A percentile compares a stretch with the other conserved stretches of the same genome.
These are phyloP conservation scores for Xerocomellus dryophilus DNA, from an alignment of 768 basidiomycete species.

Conservation along the genomic window DNA sequence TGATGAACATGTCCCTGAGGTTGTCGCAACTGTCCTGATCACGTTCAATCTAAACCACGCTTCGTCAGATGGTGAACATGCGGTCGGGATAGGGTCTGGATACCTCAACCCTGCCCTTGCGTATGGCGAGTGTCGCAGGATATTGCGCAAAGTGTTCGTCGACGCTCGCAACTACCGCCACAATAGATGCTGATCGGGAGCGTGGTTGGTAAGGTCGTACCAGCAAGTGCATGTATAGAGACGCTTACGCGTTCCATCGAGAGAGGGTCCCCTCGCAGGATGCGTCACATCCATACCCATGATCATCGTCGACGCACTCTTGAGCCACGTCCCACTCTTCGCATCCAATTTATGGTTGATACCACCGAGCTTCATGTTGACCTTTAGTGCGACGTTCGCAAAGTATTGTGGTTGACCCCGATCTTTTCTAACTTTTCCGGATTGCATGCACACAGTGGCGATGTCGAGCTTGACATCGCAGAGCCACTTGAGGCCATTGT, in stretches of 20 bases:
- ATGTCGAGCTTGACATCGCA: slow-evolving; percentile 48
- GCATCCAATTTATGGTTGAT: slow-evolving; percentile 47
- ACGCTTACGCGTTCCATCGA: slow-evolving; percentile 41
- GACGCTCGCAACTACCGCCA: slow-evolving; percentile 52
- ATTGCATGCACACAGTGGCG: slow-evolving; percentile 70
- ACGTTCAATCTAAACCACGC: background rate
- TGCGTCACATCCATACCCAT: slow-evolving; percentile 71
- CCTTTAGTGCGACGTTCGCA: slow-evolving; percentile 54
- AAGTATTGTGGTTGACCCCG: slow-evolving; percentile 54
- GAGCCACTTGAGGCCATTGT: slow-evolving; percentile 49
- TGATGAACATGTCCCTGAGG: slow-evolving; percentile 46
- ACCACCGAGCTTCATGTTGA: slow-evolving; percentile 56
- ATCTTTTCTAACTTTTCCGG: slow-evolving; percentile 49
- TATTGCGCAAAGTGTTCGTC: slow-evolving; percentile 47
- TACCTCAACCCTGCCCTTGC: slow-evolving; percentile 65
- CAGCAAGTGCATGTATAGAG: background rate
- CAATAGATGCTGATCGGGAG: slow-evolving; percentile 40
- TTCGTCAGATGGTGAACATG: background rate
- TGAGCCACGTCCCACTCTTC: slow-evolving; percentile 39
- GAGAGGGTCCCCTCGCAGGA: slow-evolving; percentile 58
- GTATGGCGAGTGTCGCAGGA: slow-evolving; percentile 46
- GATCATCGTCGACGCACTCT: slow-evolving; percentile 46
- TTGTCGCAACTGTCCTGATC: slow-evolving; percentile 34
- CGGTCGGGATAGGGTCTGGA: background rate
- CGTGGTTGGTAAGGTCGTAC: background rate